Evolutionary conservation across 176 grass and related monocot species (phyloP).

Genomic region (Rhynchospora tenuis): DNA sequence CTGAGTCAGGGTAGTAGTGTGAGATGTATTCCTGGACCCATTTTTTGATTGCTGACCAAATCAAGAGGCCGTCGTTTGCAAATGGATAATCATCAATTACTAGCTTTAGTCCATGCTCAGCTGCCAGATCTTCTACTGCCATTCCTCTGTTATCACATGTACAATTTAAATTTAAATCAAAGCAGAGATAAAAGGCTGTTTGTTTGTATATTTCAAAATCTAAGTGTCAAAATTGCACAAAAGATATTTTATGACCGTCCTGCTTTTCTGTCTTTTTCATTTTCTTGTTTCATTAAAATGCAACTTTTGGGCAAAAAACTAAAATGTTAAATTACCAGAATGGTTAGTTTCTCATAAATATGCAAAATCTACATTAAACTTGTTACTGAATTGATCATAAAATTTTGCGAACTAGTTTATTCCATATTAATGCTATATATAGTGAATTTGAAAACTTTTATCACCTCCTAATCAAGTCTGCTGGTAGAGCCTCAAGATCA

Average conservation of each 20-base stretch:
- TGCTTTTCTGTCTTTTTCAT: background rate
- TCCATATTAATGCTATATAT: background rate
- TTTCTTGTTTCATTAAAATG: background rate
- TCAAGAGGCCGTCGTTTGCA: constrained; percentile 67
- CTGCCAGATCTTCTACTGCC: constrained; percentile 55
- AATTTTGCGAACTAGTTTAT: background rate
- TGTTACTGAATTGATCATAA: background rate
- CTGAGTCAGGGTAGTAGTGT: constrained; percentile 39
- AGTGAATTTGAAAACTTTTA: background rate
- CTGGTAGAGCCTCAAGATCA: constrained; percentile 68
- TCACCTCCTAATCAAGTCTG: constrained; percentile 56
- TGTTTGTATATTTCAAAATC: background rate
- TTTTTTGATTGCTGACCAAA: constrained; percentile 63
- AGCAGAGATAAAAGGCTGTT: background rate
- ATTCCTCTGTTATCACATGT: constrained; percentile 40
- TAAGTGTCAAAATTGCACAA: background rate
- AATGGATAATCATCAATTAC: constrained; percentile 73
- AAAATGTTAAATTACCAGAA: background rate
- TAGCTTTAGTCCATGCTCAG: constrained; percentile 56
- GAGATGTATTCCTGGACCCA: constrained; percentile 67
- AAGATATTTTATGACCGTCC: background rate
- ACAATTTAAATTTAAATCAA: background rate
- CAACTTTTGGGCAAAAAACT: background rate
- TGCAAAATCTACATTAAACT: background rate
- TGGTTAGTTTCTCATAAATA: background rate